Percentiles rank a stretch among this genome's conserved stretches.
phyloP scores from a whole-genome alignment of 805 yeast species.

The Hemisphaericaspora nanyangensis region DNA sequence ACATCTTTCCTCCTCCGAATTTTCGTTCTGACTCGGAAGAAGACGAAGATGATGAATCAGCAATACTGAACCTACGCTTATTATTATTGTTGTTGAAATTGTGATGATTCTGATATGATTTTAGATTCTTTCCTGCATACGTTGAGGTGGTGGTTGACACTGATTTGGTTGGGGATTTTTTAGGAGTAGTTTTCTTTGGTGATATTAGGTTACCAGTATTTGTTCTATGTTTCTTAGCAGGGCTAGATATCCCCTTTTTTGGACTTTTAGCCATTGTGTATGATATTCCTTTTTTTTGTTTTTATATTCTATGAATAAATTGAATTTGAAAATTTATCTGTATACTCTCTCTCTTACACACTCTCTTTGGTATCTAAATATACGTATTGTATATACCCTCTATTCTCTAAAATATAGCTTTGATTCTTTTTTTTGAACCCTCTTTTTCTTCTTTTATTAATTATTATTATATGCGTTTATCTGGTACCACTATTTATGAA shows the following conservation, averaged over 20 bases:
- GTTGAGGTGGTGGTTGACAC: no score
- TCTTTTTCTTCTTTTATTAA: no score
- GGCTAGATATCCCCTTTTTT: slow-evolving; percentile 1
- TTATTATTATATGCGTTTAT: background rate
- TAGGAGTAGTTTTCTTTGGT: background rate
- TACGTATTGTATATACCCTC: background rate
- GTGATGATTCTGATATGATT: slow-evolving; percentile 16
- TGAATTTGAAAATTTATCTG: no score
- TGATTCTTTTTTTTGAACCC: no score
- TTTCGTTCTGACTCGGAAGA: slow-evolving; percentile 19
- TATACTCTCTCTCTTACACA: no score
- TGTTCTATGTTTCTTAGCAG: background rate
- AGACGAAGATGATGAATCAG: slow-evolving; percentile 26
- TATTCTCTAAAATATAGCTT: background rate
- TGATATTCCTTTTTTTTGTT: background rate
- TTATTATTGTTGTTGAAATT: slow-evolving; percentile 7
- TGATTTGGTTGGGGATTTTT: no score
- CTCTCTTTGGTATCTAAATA: no score
- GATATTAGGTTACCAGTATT: background rate
- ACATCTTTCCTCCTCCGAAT: background rate
- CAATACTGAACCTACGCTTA: slow-evolving; percentile 33
- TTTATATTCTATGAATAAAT: no score
- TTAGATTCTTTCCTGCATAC: slow-evolving; percentile 33
- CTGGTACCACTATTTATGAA: background rate
- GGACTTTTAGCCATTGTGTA: slow-evolving; percentile 6